Evolutionary conservation across 257 asterid genomes (phyloP), one percentile per base, ranked within the genome.

Genomic region (Vinca minor): DNA sequence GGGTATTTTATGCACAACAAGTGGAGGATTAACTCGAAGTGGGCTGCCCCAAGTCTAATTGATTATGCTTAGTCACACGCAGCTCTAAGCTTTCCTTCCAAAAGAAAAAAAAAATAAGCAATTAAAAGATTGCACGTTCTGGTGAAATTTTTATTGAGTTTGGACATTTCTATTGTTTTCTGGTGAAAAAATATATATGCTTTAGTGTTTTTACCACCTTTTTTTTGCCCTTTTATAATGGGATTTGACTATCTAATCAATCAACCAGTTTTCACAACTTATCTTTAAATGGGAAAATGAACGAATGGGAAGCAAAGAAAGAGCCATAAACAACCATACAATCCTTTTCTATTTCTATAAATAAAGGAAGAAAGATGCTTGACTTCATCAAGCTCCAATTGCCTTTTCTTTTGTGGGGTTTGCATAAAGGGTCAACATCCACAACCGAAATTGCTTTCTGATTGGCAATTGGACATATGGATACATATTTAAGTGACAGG

Each of bases 1-100:
- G 17, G 34, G 1, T 57, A 4, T 18, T 5, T 41, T 39, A 18
- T 57, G 65, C 71, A 57, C 38, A 41, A 60, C 76, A 66, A 73
- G 71, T 65, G 71, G 64, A 56, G 67, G 69, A 54, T 64, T 64
- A 65, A 15, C 71, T 59, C 48, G 21, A 61, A 55, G 47, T 32
- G 75, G 58, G 67, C 58, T 46, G 72, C 65, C 41, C 34, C 13
- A 53, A 52, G 31, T 59, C 54, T 3, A 38, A 52, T 62, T 57
- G 47, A 48, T 18, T 28, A 55, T 54, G 14, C 48, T 64, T 64
- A 49, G 45, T 34, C 26, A 47, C 59, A 48, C 68, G 34, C 23
- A 63, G 56, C 65, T 59, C 28, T 62, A 66, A 64, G 76, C 83
- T 69, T 78, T 64, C 61, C 75, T 66, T 73, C 45, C 39, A 76